Base-by-base conservation (phyloP, 169 alveolate genomes). In the Plasmodium gonderi region DNA sequence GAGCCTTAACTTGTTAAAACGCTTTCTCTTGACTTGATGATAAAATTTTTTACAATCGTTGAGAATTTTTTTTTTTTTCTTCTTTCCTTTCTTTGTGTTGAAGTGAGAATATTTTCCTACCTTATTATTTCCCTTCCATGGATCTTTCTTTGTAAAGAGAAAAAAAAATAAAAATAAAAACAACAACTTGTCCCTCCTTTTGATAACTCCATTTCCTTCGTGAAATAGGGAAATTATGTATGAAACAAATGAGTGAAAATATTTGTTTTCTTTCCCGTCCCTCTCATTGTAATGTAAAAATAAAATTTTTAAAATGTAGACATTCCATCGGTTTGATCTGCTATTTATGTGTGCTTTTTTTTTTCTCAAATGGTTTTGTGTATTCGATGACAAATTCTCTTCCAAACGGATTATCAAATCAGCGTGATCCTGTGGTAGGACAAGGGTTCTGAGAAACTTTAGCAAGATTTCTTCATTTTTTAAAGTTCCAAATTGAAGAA, bases 141-240 rank as follows among this genome's bases (percentile, higher is more conserved):
- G 29, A 14, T 26, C 20, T 2, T 33, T 74, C 79, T 38, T 85
- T 36, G 92, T 54, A 17, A 85, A 54, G 4, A 75, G 67, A n/a
- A 85, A 75, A 51, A 85, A 76, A 85, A 85, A 75, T 12, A 85
- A 75, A 76, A 85, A 54, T 44, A 85, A 44, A 65, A 85, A 85
- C 11, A 85, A 31, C 36, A 60, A 14, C 20, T 85, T 85, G 79
- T 85, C 92, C 68, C 45, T 85, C 40, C 33, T 74, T 85, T 85
- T 74, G 45, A 85, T 85, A 85, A 75, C 42, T 40, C 65, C 31
- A 85, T 85, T 85, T 74, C 67, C 92, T 20, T 64, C n/a, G 44
- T 85, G 92, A 36, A 85, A 74, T 31, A 85, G 67, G 9, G 54
- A 47, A 65, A 72, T 47, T 12, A 85, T 74, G 33, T 72, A 85